Conservation (phyloP, 1,139 yeast species). For the Scheffersomyces quercinus region DNA sequence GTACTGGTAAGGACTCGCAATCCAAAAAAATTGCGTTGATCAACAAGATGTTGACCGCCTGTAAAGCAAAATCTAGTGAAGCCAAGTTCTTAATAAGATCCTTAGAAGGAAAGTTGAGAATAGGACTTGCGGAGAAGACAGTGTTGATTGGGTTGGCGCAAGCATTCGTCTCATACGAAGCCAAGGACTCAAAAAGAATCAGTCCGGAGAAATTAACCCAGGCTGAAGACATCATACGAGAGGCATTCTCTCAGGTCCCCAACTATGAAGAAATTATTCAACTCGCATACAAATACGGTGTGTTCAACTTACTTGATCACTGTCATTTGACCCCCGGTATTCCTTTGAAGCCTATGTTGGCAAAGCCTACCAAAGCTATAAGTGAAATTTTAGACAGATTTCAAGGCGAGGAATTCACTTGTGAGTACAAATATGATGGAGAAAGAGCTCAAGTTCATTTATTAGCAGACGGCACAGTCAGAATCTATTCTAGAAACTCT, state of each 20-base stretch:
- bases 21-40: slow-evolving; percentile 72
- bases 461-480: slow-evolving; percentile 63
- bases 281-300: slow-evolving; percentile 66
- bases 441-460: slow-evolving; percentile 95
- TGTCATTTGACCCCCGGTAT: slow-evolving; percentile 86
- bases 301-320: slow-evolving; percentile 61
- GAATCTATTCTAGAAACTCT: slow-evolving; percentile 87
- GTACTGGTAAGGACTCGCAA: slow-evolving; percentile 87
- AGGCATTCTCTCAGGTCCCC: slow-evolving; percentile 89
- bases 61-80: slow-evolving; percentile 68
- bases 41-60: slow-evolving; percentile 81
- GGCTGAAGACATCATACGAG: slow-evolving; percentile 81
- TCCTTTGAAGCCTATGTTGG: slow-evolving; percentile 96
- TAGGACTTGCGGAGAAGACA: slow-evolving; percentile 92
- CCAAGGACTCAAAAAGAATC: slow-evolving; percentile 17
- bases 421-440: slow-evolving; percentile 97
- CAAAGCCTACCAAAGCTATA: slow-evolving; percentile 93
- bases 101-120: slow-evolving; percentile 87
- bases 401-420: slow-evolving; percentile 81
- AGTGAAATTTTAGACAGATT: slow-evolving; percentile 88
- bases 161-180: slow-evolving; percentile 69
- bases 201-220: slow-evolving; percentile 43
- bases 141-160: slow-evolving; percentile 83
- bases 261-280: slow-evolving; percentile 79
- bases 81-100: slow-evolving; percentile 90